phyloP scores from a whole-genome alignment of 2,329 filamentous ascomycete genomes.

The Neoscytalidium dimidiatum region DNA sequence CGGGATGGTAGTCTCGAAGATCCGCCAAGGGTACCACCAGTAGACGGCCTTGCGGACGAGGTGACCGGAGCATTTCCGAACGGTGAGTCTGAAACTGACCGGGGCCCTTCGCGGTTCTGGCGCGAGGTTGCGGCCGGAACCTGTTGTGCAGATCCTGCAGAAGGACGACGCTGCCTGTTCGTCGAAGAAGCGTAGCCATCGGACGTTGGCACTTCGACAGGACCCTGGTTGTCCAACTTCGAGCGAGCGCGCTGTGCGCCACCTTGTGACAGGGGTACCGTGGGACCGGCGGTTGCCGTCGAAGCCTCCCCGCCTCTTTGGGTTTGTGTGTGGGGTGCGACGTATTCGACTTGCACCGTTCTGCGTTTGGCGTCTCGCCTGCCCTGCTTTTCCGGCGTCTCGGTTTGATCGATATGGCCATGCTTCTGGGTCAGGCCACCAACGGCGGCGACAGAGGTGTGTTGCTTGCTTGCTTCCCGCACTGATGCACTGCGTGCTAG shows the following conservation, averaged over 20 bases:
- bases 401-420: constrained; percentile 70
- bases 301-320: constrained; percentile 63
- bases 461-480: constrained; percentile 75
- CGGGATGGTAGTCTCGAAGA: constrained; percentile 67
- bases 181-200: constrained; percentile 37
- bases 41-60: constrained; percentile 66
- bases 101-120: constrained; percentile 50
- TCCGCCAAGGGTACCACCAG: constrained; percentile 72
- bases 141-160: constrained; percentile 24
- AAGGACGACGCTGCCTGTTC: constrained; percentile 23
- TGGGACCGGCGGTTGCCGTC: constrained; percentile 22
- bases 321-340: constrained; percentile 85
- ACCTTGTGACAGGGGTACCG: constrained; percentile 27
- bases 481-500: constrained; percentile 90
- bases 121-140: constrained; percentile 38
- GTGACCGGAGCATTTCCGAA: constrained; percentile 42
- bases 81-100: constrained; percentile 51
- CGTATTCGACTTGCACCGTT: constrained; percentile 97
- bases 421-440: constrained; percentile 71
- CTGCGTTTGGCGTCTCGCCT: constrained; percentile 84
- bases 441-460: constrained; percentile 48
- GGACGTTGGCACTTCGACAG: constrained; percentile 44
- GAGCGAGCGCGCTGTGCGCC: constrained; percentile 52
- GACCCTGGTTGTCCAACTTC: constrained; percentile 58
- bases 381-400: constrained; percentile 65